Conservation (phyloP, 2,329 filamentous ascomycete species). For the Pseudogymnoascus sp. region DNA sequence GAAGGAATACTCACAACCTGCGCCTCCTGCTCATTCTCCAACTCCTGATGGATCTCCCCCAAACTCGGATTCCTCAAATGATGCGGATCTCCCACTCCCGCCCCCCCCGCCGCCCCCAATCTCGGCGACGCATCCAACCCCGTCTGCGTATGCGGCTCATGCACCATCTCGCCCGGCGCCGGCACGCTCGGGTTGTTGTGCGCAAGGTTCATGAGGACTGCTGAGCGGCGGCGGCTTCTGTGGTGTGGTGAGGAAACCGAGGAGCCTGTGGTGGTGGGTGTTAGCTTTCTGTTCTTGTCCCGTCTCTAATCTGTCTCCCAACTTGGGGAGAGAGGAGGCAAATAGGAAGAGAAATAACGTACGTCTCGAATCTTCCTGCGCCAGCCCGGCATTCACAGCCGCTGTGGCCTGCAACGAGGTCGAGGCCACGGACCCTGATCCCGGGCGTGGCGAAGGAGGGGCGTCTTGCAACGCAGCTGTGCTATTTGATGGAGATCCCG, state of each 20-base stretch:
- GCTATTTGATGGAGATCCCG: not conserved
- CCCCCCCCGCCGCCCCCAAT: not conserved
- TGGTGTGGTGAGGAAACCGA: constrained; percentile 35
- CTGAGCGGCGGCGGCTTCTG: constrained; percentile 53
- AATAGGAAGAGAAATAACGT: no score
- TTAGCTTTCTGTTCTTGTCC: no score
- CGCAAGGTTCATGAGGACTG: constrained; percentile 64
- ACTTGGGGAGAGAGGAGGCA: no score
- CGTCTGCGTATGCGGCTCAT: constrained; percentile 32
- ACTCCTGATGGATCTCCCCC: constrained; percentile 69
- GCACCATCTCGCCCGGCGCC: constrained; percentile 58
- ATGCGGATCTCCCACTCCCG: constrained; percentile 40
- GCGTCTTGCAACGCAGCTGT: not conserved
- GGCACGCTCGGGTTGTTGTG: constrained; percentile 63
- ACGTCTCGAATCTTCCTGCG: constrained; percentile 54
- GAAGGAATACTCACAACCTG: constrained; percentile 50
- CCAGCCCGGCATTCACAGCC: constrained; percentile 67
- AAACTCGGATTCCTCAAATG: constrained; percentile 62
- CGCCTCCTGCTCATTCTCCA: constrained; percentile 71
- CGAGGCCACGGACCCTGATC: constrained; percentile 38
- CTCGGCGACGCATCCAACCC: not conserved
- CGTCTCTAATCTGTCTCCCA: no score
- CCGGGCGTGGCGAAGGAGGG: not conserved
- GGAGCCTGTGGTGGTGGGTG: constrained; percentile 25
- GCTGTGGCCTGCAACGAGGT: constrained; percentile 68